Evolutionary conservation across 768 basidiomycete genomes (phyloP).

Genomic region (Russula olivacea): DNA sequence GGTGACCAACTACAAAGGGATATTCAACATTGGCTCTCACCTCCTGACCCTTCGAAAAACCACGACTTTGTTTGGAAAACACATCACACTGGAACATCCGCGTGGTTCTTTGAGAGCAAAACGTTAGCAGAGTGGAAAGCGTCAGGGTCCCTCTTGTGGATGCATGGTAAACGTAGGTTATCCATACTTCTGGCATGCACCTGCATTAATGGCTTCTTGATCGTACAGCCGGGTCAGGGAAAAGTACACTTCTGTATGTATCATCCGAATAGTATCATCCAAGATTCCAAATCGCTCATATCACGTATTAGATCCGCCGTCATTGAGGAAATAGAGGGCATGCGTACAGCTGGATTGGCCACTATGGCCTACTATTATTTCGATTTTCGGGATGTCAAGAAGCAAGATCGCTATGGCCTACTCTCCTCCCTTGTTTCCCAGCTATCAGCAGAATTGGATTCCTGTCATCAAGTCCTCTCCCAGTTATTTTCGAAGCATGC

Average conservation of each 20-base stretch:
- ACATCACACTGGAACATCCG: neutral
- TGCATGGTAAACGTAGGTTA: conserved; percentile 3
- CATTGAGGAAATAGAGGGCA: neutral
- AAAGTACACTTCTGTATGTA: conserved; percentile 9
- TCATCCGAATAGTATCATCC: neutral
- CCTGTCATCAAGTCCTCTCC: neutral
- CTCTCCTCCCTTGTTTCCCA: conserved; percentile 4
- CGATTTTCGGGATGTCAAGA: conserved; percentile 6
- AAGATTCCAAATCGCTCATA: neutral
- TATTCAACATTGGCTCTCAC: neutral
- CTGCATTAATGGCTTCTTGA: neutral
- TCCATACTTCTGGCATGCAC: too few relatives aligned
- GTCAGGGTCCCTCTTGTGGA: neutral
- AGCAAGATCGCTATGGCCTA: neutral
- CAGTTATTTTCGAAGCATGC: neutral
- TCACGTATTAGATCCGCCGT: neutral
- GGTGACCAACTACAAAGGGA: neutral
- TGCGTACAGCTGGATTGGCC: neutral
- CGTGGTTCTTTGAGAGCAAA: neutral
- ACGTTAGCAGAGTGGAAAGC: neutral
- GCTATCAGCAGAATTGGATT: neutral
- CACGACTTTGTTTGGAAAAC: neutral
- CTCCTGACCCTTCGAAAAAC: neutral
- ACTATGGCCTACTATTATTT: conserved; percentile 8
- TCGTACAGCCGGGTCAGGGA: conserved; percentile 1